phyloP scores from a whole-genome alignment of 2,329 filamentous ascomycete genomes.

The Stachybotrys elegans region DNA sequence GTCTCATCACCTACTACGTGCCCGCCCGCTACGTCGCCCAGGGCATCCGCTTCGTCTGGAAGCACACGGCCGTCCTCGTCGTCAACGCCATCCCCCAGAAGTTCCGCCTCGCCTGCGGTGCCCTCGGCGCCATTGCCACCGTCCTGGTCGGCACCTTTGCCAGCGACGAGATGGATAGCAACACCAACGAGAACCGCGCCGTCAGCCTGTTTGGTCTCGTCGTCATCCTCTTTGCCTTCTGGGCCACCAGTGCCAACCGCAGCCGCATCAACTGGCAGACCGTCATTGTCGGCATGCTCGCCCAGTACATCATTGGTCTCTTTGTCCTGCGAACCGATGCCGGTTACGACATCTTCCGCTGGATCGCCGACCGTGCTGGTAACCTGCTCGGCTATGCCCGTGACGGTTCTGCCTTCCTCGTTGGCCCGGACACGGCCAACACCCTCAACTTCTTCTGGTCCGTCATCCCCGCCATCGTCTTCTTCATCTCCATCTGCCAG shows the following conservation, averaged over 20 bases:
- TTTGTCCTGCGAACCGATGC: constrained; percentile 79
- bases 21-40: constrained; percentile 61
- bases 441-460: constrained; percentile 66
- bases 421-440: constrained; percentile 34
- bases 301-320: constrained; percentile 81
- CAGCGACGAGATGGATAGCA: constrained; percentile 65
- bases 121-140: constrained; percentile 58
- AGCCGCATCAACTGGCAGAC: constrained; percentile 65
- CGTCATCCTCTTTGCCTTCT: constrained; percentile 66
- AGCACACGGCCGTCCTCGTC: constrained; percentile 53
- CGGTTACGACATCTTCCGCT: constrained; percentile 88
- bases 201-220: constrained; percentile 74
- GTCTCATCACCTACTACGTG: constrained; percentile 69
- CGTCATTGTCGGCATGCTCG: constrained; percentile 82
- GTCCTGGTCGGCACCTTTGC: constrained; percentile 76
- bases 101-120: constrained; percentile 59
- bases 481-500: constrained; percentile 91
- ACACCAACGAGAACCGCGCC: constrained; percentile 74
- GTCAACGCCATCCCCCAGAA: constrained; percentile 62
- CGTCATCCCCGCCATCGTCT: constrained; percentile 89
- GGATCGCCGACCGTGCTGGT: constrained; percentile 71
- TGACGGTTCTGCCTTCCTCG: constrained; percentile 68
- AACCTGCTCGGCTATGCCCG: constrained; percentile 71
- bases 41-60: constrained; percentile 65
- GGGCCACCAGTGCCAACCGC: constrained; percentile 65